These are phyloP conservation scores for Rhododendron ferrugineum DNA, from an alignment of 148 eudicot genomes.

Conservation along the genomic window DNA sequence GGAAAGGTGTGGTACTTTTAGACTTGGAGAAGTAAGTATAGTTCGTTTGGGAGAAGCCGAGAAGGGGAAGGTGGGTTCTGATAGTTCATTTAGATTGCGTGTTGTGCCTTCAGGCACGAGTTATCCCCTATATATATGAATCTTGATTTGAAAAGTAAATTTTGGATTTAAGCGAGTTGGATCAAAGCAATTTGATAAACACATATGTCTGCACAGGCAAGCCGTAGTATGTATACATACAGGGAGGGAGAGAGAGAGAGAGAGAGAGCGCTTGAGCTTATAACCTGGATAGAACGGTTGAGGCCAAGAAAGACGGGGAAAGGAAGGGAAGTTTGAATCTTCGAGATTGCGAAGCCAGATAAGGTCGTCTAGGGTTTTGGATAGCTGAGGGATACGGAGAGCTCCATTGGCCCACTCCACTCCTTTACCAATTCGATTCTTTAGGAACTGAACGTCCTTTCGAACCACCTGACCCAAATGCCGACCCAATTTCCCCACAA, in stretches of 20 bases:
- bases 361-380: slow-evolving; percentile 46
- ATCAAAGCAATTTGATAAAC: too few relatives aligned
- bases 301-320: slow-evolving; percentile 51
- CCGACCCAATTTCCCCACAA: slow-evolving; percentile 28
- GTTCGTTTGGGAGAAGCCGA: too few relatives aligned
- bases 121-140: too few relatives aligned
- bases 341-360: slow-evolving; percentile 73
- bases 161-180: too few relatives aligned
- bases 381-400: slow-evolving; percentile 39
- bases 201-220: too few relatives aligned
- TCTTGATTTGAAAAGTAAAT: too few relatives aligned
- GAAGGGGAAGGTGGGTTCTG: too few relatives aligned
- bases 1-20: too few relatives aligned
- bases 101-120: too few relatives aligned
- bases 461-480: slow-evolving; percentile 49
- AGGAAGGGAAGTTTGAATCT: slow-evolving; percentile 32
- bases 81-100: too few relatives aligned
- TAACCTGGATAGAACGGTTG: slow-evolving; percentile 80
- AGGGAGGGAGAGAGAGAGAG: background rate
- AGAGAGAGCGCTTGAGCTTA: background rate
- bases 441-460: slow-evolving; percentile 56
- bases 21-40: too few relatives aligned
- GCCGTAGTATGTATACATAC: too few relatives aligned
- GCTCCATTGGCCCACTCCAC: slow-evolving; percentile 50
- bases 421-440: slow-evolving; percentile 32